Base-by-base conservation (phyloP, 2,329 filamentous ascomycete genomes). In the Pleurostoma richardsiae region DNA sequence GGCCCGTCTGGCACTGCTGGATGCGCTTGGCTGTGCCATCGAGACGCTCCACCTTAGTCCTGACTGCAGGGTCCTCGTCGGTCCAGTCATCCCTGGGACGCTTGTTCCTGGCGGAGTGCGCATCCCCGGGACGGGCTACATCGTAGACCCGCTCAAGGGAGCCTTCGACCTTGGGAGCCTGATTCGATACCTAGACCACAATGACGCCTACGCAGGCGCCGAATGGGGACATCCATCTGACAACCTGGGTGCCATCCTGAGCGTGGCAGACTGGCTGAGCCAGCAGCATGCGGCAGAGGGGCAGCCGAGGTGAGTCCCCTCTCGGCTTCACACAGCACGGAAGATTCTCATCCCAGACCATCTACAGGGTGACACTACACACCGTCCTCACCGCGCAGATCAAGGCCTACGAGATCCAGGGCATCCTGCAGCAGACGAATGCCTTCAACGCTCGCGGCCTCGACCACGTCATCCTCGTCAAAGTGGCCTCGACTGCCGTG, bases 141-240 rank as follows among this genome's bases (percentile, higher is more conserved):
- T 56, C 6, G 42, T 70, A 10, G 68, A 71, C 46, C 59, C 61
- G 3, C 40, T 65, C 1, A 64, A 69, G 41, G 68, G 65, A 0
- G 62, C 68, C 10, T 71, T 70, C 45, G 61, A 66, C 44, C 39
- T 71, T 27, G 66, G 65, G 1, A 51, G 56, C 3, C 49, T 67
- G 50, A 68, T 71, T 36, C 57, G 68, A 29, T 70, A 68, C 44
- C 50, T 71, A 10, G 68, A 71, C 49, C 66, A 69, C 43, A 71
- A 69, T 43, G 69, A 71, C 56, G 67, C 61, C 4, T 56, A 63
- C n/a, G 46, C 54, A 6, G 68, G 66, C 1, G 58, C 56, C n/a
- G 68, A 71, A 54, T 70, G 68, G 68, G 67, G 66, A 1, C 68
- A 71, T 56, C 68, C 68, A 10, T 68, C 61, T 27, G 69, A 70